A percentile compares a stretch with the other conserved stretches of the same genome.
phyloP scores from a whole-genome alignment of 768 basidiomycete species.

The Trametes cubensis region DNA sequence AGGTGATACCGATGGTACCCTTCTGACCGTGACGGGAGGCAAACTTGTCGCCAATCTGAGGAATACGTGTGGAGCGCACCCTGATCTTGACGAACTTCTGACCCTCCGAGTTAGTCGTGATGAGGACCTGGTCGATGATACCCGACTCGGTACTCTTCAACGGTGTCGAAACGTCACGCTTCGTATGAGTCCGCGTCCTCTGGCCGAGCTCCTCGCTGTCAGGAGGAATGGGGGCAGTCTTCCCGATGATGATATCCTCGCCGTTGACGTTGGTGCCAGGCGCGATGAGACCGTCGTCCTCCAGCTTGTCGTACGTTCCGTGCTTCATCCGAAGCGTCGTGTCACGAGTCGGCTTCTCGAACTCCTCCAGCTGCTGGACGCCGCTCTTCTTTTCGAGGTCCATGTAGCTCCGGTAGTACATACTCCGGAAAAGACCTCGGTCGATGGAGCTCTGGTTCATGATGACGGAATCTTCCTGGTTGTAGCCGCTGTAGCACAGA shows the following conservation, averaged over 20 bases:
- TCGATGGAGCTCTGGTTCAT: slow-evolving; percentile 99
- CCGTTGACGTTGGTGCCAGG: slow-evolving; percentile 94
- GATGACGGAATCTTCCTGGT: slow-evolving; percentile 99
- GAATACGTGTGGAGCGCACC: slow-evolving; percentile 92
- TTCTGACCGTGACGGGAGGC: slow-evolving; percentile 99
- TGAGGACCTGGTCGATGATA: slow-evolving; percentile 94
- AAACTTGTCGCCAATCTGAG: slow-evolving; percentile 99
- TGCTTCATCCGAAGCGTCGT: slow-evolving; percentile 96
- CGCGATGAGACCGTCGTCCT: slow-evolving; percentile 93
- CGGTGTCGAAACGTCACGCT: slow-evolving; percentile 95
- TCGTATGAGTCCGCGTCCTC: slow-evolving; percentile 88
- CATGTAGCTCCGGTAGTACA: slow-evolving; percentile 98
- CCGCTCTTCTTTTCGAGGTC: slow-evolving; percentile 98
- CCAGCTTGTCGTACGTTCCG: slow-evolving; percentile 97
- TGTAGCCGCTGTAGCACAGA: slow-evolving; percentile 98
- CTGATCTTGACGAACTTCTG: slow-evolving; percentile 99
- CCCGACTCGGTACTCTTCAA: slow-evolving; percentile 98
- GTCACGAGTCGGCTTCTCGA: slow-evolving; percentile 93
- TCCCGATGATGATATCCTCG: slow-evolving; percentile 99
- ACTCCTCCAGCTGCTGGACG: slow-evolving; percentile 88
- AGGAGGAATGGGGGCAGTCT: slow-evolving; percentile 95
- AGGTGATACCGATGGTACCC: slow-evolving; percentile 99
- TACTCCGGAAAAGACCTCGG: slow-evolving; percentile 96
- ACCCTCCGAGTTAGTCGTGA: slow-evolving; percentile 95
- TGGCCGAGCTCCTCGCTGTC: slow-evolving; percentile 98